phyloP scores from a whole-genome alignment of 768 basidiomycete species.

The Clathrus columnatus region DNA sequence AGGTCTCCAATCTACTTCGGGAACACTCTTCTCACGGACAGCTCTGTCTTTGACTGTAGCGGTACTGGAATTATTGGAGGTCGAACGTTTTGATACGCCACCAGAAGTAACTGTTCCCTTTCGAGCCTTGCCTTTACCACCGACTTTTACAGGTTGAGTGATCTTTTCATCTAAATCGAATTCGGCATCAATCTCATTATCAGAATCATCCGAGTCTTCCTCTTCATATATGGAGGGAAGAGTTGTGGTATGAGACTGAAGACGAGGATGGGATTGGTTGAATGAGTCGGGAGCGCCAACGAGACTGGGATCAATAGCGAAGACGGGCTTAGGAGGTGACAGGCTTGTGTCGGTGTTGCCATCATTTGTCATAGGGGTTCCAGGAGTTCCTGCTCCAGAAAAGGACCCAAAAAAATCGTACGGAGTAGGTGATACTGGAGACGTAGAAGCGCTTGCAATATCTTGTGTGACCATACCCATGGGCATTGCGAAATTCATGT shows the following conservation, averaged over 20 bases:
- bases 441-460: neutral
- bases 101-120: conserved; percentile 67
- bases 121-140: conserved; percentile 45
- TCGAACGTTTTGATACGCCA: conserved; percentile 56
- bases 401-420: conserved; percentile 36
- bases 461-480: conserved; percentile 19
- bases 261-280: conserved; percentile 16
- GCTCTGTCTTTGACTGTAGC: conserved; percentile 21
- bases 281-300: conserved; percentile 54
- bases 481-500: conserved; percentile 11
- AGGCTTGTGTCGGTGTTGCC: conserved; percentile 12
- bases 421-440: conserved; percentile 17
- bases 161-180: conserved; percentile 34
- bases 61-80: conserved; percentile 27
- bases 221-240: conserved; percentile 22
- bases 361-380: conserved; percentile 16
- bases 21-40: conserved; percentile 43
- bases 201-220: conserved; percentile 24
- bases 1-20: conserved; percentile 76
- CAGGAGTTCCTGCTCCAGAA: conserved; percentile 20
- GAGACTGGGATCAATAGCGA: conserved; percentile 68
- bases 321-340: conserved; percentile 24
- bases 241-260: neutral
- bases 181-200: conserved; percentile 22
- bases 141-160: conserved; percentile 46